Evolutionary conservation across 2,329 filamentous ascomycete genomes (phyloP), one percentile per base, ranked within the genome.

Genomic region (Cyanodermella asteris): DNA sequence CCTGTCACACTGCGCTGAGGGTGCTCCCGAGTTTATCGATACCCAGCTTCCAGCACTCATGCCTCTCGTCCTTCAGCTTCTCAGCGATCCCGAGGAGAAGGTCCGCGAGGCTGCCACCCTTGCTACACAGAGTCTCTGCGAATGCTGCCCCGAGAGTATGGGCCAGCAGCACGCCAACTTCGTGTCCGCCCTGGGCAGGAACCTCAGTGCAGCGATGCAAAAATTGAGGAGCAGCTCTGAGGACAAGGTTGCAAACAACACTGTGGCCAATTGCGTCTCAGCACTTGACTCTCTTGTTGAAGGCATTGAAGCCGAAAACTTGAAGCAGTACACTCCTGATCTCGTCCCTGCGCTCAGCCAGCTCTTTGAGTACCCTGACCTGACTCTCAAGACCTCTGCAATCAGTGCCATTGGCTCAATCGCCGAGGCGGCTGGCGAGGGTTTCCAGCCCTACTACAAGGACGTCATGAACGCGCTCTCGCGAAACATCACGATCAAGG

Each of bases 11-110:
- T 84, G 78, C 38, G 84, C 91, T 26, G 87, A 94, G 57, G 87
- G 87, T 38, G 84, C 87, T 16, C 87, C 87, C 10, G 87, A 97
- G 49, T 97, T 94, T 51, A 81, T 94, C 42, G 80, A 78, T 34
- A 91, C 82, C 12, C 87, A 97, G 51, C 66, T 94, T 33, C 63
- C 73, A 41, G 65, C 73, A 36, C 74, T 94, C 36, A 67, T 94
- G 46, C 87, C 87, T 24, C 61, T 77, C 38, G 70, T 94, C 30
- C 61, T 93, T 29, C 70, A 68, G 41, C 63, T 94, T 6, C 66
- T 97, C 19, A 49, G 80, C 43, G 87, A 97, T 44, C 58, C 65
- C n/a, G 76, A 90, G 36, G 61, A 69, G 37, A 70, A 71, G 38
- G 87, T 97, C 30, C 71, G 87, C 31, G 75, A 81, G 46, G 80